Base-by-base conservation (phyloP, 2,329 filamentous ascomycete genomes). In the Colletotrichum higginsianum region DNA sequence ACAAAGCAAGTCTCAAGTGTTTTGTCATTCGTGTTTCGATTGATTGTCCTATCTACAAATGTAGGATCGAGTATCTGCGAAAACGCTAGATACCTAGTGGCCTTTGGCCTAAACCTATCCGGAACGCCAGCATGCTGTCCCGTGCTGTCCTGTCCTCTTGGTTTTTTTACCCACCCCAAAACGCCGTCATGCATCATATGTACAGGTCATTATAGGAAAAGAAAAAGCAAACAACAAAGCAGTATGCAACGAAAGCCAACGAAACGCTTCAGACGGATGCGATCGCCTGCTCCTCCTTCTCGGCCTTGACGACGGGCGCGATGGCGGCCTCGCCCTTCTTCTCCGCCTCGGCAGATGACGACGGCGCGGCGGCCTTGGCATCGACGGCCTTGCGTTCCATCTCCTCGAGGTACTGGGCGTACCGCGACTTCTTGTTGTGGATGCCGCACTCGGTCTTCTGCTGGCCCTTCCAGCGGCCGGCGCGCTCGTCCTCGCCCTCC, bases 361-460 rank as follows among this genome's bases (percentile, higher is more conserved):
- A 66, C 8, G 80, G 76, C 60, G 76, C 75, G n/a, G 78, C 72
- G 35, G 78, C 74, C 65, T 80, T 76, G 63, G 79, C 76, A 74
- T 90, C 88, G 76, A 91, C 86, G 74, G 87, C 85, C 86, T 94
- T 92, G 79, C 87, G 84, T 80, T 94, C 92, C 82, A 93, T 89
- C 73, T 94, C 91, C 77, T 88, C 87, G 67, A 97, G 84, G 83
- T 93, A 98, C 83, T 95, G 91, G 13, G 95, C 93, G 79, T 98
- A 99, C 76, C 95, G 92, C 70, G 94, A 97, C 82, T 95, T 92
- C 84, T 96, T 97, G 88, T 98, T 98, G 90, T 99, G 96, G 80
- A 99, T 98, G 58, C 96, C 96, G 82, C 96, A 99, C 86, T 99
- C 96, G 18, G 95, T 97, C 92, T 99, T 99, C 78, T 88, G 86